Conservation (phyloP, 2,329 filamentous ascomycete genomes). For the Cyclaneusma minus region DNA sequence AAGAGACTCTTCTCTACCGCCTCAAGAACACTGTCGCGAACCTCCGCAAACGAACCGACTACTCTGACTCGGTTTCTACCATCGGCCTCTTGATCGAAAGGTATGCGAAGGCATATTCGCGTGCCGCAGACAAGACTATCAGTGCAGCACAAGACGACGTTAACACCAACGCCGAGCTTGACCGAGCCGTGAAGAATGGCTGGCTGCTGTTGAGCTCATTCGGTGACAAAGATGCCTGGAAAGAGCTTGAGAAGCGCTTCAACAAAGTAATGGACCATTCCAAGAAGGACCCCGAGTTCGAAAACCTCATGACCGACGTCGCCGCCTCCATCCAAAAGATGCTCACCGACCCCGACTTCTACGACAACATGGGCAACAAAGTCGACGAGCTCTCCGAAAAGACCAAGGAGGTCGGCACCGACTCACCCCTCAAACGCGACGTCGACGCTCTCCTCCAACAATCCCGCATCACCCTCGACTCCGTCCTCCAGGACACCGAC, state of each 20-base stretch:
- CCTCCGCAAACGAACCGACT: conserved; percentile 63
- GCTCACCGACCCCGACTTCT: conserved; percentile 73
- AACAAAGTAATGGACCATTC: conserved; percentile 59
- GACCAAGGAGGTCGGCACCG: conserved; percentile 46
- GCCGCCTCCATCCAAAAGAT: conserved; percentile 65
- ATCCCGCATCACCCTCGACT: conserved; percentile 48
- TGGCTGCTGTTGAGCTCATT: conserved; percentile 72
- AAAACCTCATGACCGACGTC: conserved; percentile 58
- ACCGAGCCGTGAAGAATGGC: conserved; percentile 62
- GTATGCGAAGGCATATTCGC: conserved; percentile 66
- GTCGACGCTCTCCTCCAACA: conserved; percentile 58
- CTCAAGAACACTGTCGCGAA: conserved; percentile 63
- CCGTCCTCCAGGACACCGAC: conserved; percentile 56
- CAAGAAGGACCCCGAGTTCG: conserved; percentile 67
- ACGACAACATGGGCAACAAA: conserved; percentile 48
- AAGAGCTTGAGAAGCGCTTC: conserved; percentile 53
- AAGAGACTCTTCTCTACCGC: conserved; percentile 55
- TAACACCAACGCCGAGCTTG: conserved; percentile 56
- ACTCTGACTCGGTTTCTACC: conserved; percentile 72
- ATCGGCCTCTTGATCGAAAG: conserved; percentile 60
- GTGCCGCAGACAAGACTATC: conserved; percentile 51
- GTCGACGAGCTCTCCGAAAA: conserved; percentile 34
- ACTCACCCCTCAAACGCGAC: conserved; percentile 56
- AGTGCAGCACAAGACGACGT: conserved; percentile 55
- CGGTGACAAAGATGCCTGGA: conserved; percentile 60